Conservation (phyloP, 768 basidiomycete genomes). For the Rhodotorula graminis region DNA sequence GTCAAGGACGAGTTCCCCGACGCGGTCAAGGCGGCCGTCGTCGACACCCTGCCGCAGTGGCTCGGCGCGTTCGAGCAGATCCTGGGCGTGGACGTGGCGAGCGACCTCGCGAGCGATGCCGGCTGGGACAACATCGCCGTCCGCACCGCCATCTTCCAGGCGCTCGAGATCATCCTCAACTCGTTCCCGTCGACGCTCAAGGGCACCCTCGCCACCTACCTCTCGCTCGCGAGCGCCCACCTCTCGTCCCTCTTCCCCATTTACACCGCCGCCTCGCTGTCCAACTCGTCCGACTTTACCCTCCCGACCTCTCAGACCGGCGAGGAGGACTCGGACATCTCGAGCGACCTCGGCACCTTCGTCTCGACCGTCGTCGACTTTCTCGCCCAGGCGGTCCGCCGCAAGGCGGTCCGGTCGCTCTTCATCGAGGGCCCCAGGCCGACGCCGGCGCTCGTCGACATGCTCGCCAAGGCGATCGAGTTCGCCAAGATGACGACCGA, state of each 20-base stretch:
- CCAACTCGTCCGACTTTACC: slow-evolving; percentile 45
- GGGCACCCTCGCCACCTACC: slow-evolving; percentile 48
- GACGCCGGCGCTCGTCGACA: slow-evolving; percentile 46
- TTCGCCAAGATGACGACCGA: slow-evolving; percentile 84
- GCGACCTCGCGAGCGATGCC: slow-evolving; percentile 53
- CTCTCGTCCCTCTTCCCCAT: slow-evolving; percentile 58
- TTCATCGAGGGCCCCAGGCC: slow-evolving; percentile 48
- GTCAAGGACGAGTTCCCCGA: slow-evolving; percentile 89
- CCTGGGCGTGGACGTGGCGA: slow-evolving; percentile 59
- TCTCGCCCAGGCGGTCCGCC: slow-evolving; percentile 61
- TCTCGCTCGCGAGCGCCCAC: slow-evolving; percentile 47
- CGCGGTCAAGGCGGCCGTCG: slow-evolving; percentile 74
- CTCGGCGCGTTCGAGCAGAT: slow-evolving; percentile 80
- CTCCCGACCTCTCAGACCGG: slow-evolving; percentile 58
- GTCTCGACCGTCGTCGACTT: slow-evolving; percentile 78
- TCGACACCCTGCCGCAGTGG: slow-evolving; percentile 80
- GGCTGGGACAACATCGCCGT: slow-evolving; percentile 77
- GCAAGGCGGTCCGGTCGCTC: slow-evolving; percentile 64
- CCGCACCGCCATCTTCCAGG: slow-evolving; percentile 79
- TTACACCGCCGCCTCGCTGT: slow-evolving; percentile 48
- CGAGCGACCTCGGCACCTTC: slow-evolving; percentile 62
- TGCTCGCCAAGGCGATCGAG: slow-evolving; percentile 60
- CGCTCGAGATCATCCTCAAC: slow-evolving; percentile 70
- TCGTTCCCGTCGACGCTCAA: slow-evolving; percentile 73
- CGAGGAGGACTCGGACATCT: slow-evolving; percentile 62